phyloP scores from a whole-genome alignment of 495 filamentous ascomycete genomes.

The Schizothecium vesticola region DNA sequence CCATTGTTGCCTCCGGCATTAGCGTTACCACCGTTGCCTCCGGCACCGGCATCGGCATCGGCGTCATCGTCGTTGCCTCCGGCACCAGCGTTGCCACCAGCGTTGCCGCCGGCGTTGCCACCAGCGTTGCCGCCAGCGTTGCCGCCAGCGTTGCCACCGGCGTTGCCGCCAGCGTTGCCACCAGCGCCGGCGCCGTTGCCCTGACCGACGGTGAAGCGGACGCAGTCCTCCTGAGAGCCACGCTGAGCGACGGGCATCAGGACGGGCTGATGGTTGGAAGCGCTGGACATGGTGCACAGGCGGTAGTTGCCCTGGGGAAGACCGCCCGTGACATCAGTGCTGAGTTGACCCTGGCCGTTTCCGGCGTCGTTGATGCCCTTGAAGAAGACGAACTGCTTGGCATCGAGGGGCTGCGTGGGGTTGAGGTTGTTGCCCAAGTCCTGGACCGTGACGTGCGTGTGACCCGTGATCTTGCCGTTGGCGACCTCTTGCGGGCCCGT shows the following conservation, averaged over 20 bases:
- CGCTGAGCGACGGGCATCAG: conserved; percentile 73
- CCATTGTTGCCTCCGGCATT: conserved; percentile 3
- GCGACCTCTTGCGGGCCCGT: conserved; percentile 58
- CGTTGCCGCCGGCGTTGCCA: conserved; percentile 5
- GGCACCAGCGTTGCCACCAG: conserved; percentile 3
- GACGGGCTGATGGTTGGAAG: conserved; percentile 73
- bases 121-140: conserved; percentile 13
- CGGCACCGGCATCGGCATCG: background rate
- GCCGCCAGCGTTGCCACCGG: conserved; percentile 14
- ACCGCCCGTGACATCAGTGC: conserved; percentile 53
- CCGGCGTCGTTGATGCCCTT: conserved; percentile 72
- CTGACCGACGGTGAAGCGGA: conserved; percentile 48
- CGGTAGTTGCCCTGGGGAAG: conserved; percentile 64
- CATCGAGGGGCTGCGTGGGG: conserved; percentile 48
- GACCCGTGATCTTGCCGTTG: conserved; percentile 56
- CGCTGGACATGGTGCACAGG: conserved; percentile 63
- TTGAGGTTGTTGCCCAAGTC: conserved; percentile 47
- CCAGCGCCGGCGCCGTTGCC: no score
- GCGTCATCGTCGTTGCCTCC: background rate
- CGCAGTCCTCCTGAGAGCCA: conserved; percentile 68
- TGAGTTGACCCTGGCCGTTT: conserved; percentile 55
- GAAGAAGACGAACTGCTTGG: conserved; percentile 63
- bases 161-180: conserved; percentile 16
- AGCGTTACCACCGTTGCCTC: conserved; percentile 1
- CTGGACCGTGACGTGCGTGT: conserved; percentile 69